Conservation (phyloP, 805 yeast genomes). For the Naumovozyma dairenensis region DNA sequence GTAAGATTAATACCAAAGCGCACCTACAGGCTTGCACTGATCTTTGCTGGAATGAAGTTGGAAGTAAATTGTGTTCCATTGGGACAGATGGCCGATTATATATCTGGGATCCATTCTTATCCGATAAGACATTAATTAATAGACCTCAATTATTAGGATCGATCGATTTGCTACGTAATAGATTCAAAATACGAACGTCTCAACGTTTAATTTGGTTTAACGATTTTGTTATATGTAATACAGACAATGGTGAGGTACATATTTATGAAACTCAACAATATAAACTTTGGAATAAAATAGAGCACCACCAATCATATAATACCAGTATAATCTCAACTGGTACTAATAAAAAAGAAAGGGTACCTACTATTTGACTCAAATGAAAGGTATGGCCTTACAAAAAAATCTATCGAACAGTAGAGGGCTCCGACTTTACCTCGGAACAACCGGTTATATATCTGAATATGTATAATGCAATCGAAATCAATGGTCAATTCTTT, state of each 20-base stretch:
- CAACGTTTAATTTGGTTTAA: conserved; percentile 17
- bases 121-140: neutral
- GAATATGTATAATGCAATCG: neutral
- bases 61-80: conserved; percentile 50
- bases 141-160: conserved; percentile 13
- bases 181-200: conserved; percentile 18
- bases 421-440: conserved; percentile 18
- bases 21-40: conserved; percentile 78
- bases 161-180: conserved; percentile 16
- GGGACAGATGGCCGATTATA: conserved; percentile 77
- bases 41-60: conserved; percentile 59
- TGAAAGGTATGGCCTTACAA: conserved; percentile 20
- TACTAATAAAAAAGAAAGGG: no score
- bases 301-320: no score
- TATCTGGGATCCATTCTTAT: conserved; percentile 44
- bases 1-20: conserved; percentile 35
- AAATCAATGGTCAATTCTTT: no score
- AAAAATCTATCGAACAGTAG: conserved; percentile 15
- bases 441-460: conserved; percentile 7
- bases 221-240: conserved; percentile 15
- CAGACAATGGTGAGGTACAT: conserved; percentile 22
- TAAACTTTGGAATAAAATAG: conserved; percentile 21
- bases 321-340: no score
- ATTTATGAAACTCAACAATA: conserved; percentile 13
- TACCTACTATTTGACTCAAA: conserved; percentile 3